phyloP scores from a whole-genome alignment of 371 early-diverging fungal species.

The Apophysomyces sp. region DNA sequence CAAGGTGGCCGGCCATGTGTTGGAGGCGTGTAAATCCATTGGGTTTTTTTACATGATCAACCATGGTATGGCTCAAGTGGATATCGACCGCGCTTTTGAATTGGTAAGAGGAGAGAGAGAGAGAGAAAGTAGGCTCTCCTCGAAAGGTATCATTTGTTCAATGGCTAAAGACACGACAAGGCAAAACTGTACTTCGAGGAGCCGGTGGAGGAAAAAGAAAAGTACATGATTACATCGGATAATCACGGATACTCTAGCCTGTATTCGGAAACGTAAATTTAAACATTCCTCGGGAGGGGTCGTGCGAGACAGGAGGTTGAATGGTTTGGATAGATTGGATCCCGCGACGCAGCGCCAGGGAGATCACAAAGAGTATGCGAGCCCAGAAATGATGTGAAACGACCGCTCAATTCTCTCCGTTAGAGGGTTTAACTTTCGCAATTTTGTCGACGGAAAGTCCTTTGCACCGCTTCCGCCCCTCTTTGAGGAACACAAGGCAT shows the following conservation, averaged over 20 bases:
- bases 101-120: constrained; percentile 27
- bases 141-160: not conserved
- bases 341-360: constrained; percentile 56
- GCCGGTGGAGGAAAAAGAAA: constrained; percentile 35
- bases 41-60: constrained; percentile 67
- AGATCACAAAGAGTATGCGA: constrained; percentile 63
- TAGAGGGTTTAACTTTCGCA: constrained; percentile 63
- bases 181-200: constrained; percentile 47
- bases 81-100: constrained; percentile 55
- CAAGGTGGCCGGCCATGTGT: constrained; percentile 39
- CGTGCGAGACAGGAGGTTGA: not conserved
- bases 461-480: constrained; percentile 34
- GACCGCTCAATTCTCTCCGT: not conserved
- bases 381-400: not conserved
- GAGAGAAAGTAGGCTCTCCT: not conserved
- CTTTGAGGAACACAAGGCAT: constrained; percentile 29
- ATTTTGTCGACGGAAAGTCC: constrained; percentile 42
- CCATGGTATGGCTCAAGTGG: constrained; percentile 43
- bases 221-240: constrained; percentile 27
- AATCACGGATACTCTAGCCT: constrained; percentile 48
- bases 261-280: constrained; percentile 43
- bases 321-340: constrained; percentile 36
- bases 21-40: constrained; percentile 55
- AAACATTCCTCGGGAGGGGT: too few relatives aligned
- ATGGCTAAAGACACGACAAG: constrained; percentile 3